phyloP scores from a whole-genome alignment of 2,329 filamentous ascomycete species.

The Clonostachys rosea region DNA sequence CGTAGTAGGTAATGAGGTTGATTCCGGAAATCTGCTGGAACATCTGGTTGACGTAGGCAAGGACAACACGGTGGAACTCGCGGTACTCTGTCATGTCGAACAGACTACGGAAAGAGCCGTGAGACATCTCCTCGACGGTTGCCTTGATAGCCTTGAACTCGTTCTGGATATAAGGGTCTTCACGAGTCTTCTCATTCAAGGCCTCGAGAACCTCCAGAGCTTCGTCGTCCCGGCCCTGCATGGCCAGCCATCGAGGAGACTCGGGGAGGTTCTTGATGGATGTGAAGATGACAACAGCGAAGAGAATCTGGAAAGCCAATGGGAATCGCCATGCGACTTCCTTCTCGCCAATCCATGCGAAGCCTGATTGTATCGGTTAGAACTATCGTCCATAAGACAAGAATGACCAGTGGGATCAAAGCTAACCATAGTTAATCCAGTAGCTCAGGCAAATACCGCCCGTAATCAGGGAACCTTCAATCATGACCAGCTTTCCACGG shows the following conservation, averaged over 20 bases:
- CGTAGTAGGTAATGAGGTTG: conserved; percentile 28
- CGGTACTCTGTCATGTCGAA: too few relatives aligned
- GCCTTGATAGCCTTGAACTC: conserved; percentile 38
- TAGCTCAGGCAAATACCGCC: conserved; percentile 22
- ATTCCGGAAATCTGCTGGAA: conserved; percentile 20
- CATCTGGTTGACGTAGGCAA: conserved; percentile 15
- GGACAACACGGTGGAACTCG: conserved; percentile 30
- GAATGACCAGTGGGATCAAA: conserved; percentile 17
- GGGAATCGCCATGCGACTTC: conserved; percentile 23
- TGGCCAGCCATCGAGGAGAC: conserved; percentile 41
- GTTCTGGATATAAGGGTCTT: conserved; percentile 14
- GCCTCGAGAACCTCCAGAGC: conserved; percentile 14
- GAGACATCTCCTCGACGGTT: conserved; percentile 12
- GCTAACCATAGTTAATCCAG: conserved; percentile 19
- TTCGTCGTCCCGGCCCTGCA: conserved; percentile 23
- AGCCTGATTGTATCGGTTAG: conserved; percentile 5
- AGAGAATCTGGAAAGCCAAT: conserved; percentile 20
- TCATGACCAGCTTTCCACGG: conserved; percentile 16
- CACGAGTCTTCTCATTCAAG: conserved; percentile 13
- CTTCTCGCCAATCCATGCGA: conserved; percentile 9
- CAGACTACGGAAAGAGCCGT: too few relatives aligned
- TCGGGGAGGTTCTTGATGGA: conserved; percentile 46
- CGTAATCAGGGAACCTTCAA: conserved; percentile 17
- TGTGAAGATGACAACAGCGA: conserved; percentile 38
- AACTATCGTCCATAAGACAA: not conserved